Base-by-base conservation (phyloP, 225 moss, liverwort and hornwort species). In the Climacium dendroides region DNA sequence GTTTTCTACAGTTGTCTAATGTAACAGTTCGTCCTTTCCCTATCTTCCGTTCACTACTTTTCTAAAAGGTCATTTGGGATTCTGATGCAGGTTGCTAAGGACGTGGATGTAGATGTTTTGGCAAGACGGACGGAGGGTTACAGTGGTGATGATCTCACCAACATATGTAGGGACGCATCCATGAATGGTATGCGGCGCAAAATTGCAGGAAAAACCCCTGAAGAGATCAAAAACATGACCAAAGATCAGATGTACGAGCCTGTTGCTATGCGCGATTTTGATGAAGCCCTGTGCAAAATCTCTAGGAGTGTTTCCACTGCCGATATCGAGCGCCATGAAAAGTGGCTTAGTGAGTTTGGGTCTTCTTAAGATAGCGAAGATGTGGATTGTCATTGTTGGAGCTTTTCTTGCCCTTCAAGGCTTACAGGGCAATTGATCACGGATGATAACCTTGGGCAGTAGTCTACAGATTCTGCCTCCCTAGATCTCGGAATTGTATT, bases 101-200 rank as follows among this genome's bases (percentile, higher is more conserved):
- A 99, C 89, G 99, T 99, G 88, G 99, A 99, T 77, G 43, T 96
- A 73, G 95, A 96, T 26, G 92, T 92, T 75, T 92, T 99, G 88
- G 95, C 99, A 32, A 95, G 89, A 84, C 95, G 99, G 63, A 99
- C 99, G 19, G 99, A 99, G 84, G 99, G 99, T 25, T 99, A 99
- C 86, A 99, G 99, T 91, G 99, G 99, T 78, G 99, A 99, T 82
- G 99, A 99, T 87, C 93, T 99, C 43, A 99, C 99, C 85, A 99
- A 99, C 80, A 97, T 99, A 43, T 99, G 99, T 78, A 95, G 99
- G 90, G 99, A 99, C 80, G 99, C 99, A 63, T 99, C 97, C 15
- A 99, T 99, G 99, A 99, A 99, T 77, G 99, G 99, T 53, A 99
- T 99, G 99, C 95, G 99, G 55, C 95, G 99, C 77, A 97, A 99